phyloP scores from a whole-genome alignment of 345 rosid species.

The Pistacia vera region DNA sequence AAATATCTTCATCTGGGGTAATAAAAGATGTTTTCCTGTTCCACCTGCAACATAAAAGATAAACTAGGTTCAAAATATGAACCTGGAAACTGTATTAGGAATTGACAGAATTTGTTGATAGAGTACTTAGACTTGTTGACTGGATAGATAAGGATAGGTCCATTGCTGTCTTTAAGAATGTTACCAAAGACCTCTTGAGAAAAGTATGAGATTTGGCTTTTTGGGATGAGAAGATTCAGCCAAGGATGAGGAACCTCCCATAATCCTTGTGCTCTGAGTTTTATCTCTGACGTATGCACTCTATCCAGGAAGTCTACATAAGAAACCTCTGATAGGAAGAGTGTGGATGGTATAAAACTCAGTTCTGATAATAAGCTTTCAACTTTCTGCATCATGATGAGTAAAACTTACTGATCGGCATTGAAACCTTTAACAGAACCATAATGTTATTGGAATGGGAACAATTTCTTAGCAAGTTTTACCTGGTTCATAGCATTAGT shows the following conservation, averaged over 20 bases:
- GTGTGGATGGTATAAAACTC: slow-evolving; percentile 69
- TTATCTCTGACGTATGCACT: slow-evolving; percentile 68
- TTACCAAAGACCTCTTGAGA: slow-evolving; percentile 65
- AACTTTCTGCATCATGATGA: slow-evolving; percentile 47
- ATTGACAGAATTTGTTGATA: not conserved
- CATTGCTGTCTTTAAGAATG: slow-evolving; percentile 69
- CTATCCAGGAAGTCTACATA: slow-evolving; percentile 83
- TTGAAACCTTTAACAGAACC: slow-evolving; percentile 10
- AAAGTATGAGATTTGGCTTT: slow-evolving; percentile 55
- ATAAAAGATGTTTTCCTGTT: slow-evolving; percentile 66
- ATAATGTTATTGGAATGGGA: slow-evolving; percentile 8
- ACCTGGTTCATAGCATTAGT: slow-evolving; percentile 51
- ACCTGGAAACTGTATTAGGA: not conserved
- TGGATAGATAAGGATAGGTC: slow-evolving; percentile 91
- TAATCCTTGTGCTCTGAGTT: slow-evolving; percentile 71
- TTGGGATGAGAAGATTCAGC: slow-evolving; percentile 85
- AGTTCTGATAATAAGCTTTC: slow-evolving; percentile 60
- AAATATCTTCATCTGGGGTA: slow-evolving; percentile 75
- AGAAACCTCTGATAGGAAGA: slow-evolving; percentile 69
- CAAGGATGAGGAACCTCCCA: slow-evolving; percentile 99
- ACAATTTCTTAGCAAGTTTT: slow-evolving; percentile 8
- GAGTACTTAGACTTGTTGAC: slow-evolving; percentile 79
- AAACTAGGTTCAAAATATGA: not conserved
- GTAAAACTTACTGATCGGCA: not conserved
- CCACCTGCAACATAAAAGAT: slow-evolving; percentile 70